Percentiles rank a stretch among this genome's conserved stretches.
Conservation (phyloP, 78 protist genomes). For the Diacronema lutheri region DNA sequence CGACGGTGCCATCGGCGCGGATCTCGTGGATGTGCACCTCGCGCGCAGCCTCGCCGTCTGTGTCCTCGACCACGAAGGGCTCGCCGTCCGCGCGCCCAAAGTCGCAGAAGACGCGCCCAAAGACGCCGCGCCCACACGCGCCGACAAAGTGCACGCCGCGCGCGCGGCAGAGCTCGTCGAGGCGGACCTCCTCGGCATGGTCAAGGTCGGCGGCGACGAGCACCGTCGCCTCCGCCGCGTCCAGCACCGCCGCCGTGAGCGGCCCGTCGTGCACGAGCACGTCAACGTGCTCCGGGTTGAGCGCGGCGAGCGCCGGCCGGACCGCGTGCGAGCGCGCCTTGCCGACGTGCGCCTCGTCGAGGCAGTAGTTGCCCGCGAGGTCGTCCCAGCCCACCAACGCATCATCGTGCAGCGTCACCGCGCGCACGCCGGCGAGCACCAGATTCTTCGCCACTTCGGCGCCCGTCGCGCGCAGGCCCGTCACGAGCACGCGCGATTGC, state of each 20-base stretch:
- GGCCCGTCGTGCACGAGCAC: constrained; percentile 43
- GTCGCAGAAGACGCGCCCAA: constrained; percentile 10
- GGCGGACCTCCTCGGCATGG: constrained; percentile 21
- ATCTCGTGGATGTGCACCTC: background rate
- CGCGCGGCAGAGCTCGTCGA: constrained; percentile 63
- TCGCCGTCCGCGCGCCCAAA: too few species aligned
- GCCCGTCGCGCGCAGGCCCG: constrained; percentile 37
- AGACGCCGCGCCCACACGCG: background rate
- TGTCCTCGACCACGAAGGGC: background rate
- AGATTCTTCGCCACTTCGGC: constrained; percentile 40
- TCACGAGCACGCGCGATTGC: background rate
- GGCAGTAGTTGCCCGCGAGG: constrained; percentile 15
- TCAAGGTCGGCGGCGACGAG: constrained; percentile 47
- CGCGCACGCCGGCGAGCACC: constrained; percentile 34
- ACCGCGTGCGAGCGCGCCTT: background rate
- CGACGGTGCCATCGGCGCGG: too few species aligned
- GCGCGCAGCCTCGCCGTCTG: background rate
- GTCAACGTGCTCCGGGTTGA: constrained; percentile 48
- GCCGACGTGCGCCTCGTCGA: background rate
- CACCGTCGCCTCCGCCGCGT: constrained; percentile 26
- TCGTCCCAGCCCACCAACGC: background rate
- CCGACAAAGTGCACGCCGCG: constrained; percentile 48
- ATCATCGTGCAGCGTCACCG: constrained; percentile 7
- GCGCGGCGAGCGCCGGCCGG: too few species aligned
- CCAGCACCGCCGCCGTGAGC: constrained; percentile 31